These are phyloP conservation scores for Massarina eburnea DNA, from an alignment of 2,329 filamentous ascomycete genomes.

Conservation along the genomic window DNA sequence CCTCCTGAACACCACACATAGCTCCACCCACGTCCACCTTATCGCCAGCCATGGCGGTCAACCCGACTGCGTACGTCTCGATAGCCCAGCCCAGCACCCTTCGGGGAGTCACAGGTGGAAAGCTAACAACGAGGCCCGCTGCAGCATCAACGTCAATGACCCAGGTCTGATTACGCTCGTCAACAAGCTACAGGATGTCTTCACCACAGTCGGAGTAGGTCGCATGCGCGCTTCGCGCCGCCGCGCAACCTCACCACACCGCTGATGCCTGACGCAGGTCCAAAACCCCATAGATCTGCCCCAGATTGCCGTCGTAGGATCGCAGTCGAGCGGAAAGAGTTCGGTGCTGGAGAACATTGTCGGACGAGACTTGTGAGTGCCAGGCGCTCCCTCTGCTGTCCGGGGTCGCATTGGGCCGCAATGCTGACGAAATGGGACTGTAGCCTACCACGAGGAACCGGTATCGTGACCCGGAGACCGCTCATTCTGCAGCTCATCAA, in stretches of 20 bases:
- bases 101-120: slow-evolving; percentile 11
- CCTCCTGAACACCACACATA: neutral
- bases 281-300: slow-evolving; percentile 99
- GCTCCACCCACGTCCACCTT: slow-evolving; percentile 7
- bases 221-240: slow-evolving; percentile 2
- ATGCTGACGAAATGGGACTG: slow-evolving; percentile 25
- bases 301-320: slow-evolving; percentile 97
- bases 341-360: slow-evolving; percentile 99
- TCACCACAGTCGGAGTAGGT: slow-evolving; percentile 87
- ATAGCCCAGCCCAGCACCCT: slow-evolving; percentile 10
- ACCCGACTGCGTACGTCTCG: slow-evolving; percentile 43
- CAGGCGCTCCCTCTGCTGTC: neutral
- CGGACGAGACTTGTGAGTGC: slow-evolving; percentile 90
- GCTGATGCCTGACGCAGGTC: slow-evolving; percentile 59
- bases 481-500: slow-evolving; percentile 98
- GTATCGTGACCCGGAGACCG: slow-evolving; percentile 94
- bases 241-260: slow-evolving; percentile 10
- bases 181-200: slow-evolving; percentile 99
- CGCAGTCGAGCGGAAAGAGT: slow-evolving; percentile 98
- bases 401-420: slow-evolving; percentile 10
- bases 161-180: slow-evolving; percentile 76
- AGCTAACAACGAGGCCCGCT: slow-evolving; percentile 25
- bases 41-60: slow-evolving; percentile 43
- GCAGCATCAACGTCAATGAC: slow-evolving; percentile 72
- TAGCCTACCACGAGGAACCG: slow-evolving; percentile 93